A percentile compares a stretch with the other conserved stretches of the same genome.
These are phyloP conservation scores for Rhynchospora tenuis DNA, from an alignment of 176 grass and related monocot species.

Conservation along the genomic window DNA sequence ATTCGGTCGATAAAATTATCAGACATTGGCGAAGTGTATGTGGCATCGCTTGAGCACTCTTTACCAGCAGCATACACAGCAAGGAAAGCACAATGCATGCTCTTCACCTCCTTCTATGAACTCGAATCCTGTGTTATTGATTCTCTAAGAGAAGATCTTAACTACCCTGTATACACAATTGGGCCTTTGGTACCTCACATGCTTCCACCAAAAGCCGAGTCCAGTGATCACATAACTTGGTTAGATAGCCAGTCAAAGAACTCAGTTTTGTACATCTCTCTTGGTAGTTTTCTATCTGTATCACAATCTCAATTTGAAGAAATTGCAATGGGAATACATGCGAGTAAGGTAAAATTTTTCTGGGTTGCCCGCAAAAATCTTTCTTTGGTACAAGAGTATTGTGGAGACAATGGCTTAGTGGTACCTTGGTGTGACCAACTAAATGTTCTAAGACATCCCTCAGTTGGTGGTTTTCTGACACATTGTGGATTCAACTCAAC, in stretches of 20 bases:
- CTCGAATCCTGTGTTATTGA: conserved; percentile 32
- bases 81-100: conserved; percentile 45
- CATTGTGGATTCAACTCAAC: conserved; percentile 79
- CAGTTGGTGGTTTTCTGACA: conserved; percentile 62
- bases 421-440: conserved; percentile 73
- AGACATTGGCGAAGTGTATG: conserved; percentile 25
- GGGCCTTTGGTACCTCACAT: conserved; percentile 38
- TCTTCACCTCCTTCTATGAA: conserved; percentile 58
- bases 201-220: not conserved
- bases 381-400: not conserved
- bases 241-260: conserved; percentile 35
- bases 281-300: conserved; percentile 53
- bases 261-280: conserved; percentile 57
- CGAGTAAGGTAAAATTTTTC: conserved; percentile 37
- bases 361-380: conserved; percentile 43
- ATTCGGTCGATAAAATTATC: conserved; percentile 27
- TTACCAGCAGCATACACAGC: conserved; percentile 18
- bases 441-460: conserved; percentile 44
- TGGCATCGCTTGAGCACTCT: not conserved
- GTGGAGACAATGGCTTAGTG: conserved; percentile 33
- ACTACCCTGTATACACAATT: conserved; percentile 34
- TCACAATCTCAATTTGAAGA: conserved; percentile 36
- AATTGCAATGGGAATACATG: conserved; percentile 33
- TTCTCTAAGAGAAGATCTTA: conserved; percentile 6
- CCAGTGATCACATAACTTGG: conserved; percentile 27